Percentiles rank a stretch among this genome's conserved stretches.
Conservation (phyloP, 1,284 basidiomycete genomes). For the Apiotrichum veenhuisii region DNA sequence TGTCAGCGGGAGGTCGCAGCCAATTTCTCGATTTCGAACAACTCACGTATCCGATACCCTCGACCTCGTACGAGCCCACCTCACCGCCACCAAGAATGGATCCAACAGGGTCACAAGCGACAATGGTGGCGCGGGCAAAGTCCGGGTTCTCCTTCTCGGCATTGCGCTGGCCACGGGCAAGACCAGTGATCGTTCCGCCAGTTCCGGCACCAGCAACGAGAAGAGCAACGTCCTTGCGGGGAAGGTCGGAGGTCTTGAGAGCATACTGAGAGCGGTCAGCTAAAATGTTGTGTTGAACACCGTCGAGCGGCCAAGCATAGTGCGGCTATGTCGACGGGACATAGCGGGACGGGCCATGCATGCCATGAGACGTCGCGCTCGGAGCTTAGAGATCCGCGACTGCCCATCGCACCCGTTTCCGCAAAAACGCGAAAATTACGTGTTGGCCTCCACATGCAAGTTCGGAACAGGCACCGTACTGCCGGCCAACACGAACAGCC, state of each 20-base stretch:
- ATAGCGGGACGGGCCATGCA: too few relatives aligned
- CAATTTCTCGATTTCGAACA: too few relatives aligned
- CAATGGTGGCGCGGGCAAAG: conserved; percentile 51
- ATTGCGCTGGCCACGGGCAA: conserved; percentile 77
- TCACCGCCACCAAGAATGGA: conserved; percentile 68
- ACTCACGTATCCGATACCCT: conserved; percentile 73
- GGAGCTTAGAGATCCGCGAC: too few relatives aligned
- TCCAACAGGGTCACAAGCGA: conserved; percentile 92
- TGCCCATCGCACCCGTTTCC: too few relatives aligned
- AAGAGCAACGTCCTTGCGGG: conserved; percentile 65
- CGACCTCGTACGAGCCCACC: conserved; percentile 70
- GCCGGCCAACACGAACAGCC: not conserved
- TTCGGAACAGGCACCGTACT: not conserved
- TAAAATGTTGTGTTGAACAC: conserved; percentile 31
- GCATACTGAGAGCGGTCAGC: conserved; percentile 32
- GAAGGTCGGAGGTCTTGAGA: conserved; percentile 42
- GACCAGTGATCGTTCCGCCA: conserved; percentile 86
- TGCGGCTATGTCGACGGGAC: too few relatives aligned
- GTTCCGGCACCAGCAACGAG: conserved; percentile 89
- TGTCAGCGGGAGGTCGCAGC: not conserved
- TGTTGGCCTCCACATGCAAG: not conserved
- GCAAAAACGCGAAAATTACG: conserved; percentile 22
- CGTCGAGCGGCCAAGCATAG: too few relatives aligned
- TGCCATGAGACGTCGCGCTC: too few relatives aligned
- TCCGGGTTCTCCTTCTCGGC: conserved; percentile 25